Base-by-base conservation (phyloP, 208 protist genomes). In the Trypanosoma congolense region DNA sequence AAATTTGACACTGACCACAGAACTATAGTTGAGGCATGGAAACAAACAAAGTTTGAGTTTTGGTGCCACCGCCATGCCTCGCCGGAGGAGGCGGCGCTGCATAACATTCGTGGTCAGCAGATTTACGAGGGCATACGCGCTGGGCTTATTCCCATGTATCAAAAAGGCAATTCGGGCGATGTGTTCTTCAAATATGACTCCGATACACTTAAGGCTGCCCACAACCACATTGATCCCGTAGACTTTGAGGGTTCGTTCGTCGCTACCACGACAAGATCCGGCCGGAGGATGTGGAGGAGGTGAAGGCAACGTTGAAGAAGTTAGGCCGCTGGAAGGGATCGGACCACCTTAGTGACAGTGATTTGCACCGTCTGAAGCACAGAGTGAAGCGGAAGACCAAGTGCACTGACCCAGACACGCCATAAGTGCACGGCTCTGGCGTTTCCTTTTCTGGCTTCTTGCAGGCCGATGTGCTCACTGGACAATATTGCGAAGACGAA, bases 31-130 rank as follows among this genome's bases (percentile, higher is more conserved):
- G 77, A 73, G 8, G 83, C 82, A 33, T 93, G 87, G 83, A 86
- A 85, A 56, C 83, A 89, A 60, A 93, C 87, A 36, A 90, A 88
- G 67, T 90, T 84, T 68, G 77, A 93, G 70, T 93, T 93, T 40
- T 93, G 75, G 77, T 61, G 63, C 19, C 54, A 83, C 59, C 68
- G 81, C 14, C 64, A 80, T 43, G 74, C 66, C 25, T 12, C 38
- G 1, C 46, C 60, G 16, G 77, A 84, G 29, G 75, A 85, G 25
- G 81, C 79, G 0, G 72, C 77, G 24, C 35, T 76, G 45, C 69
- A 87, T n/a, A 93, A 86, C 55, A 69, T 89, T 25, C 73, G 78
- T 22, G 85, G 81, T 4, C 81, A 89, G 50, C 81, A 91, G 43
- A 75, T 93, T 19, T 58, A 83, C 33, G 80, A 90, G 54, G 79